Evolutionary conservation across 495 filamentous ascomycete species (phyloP).

Genomic region (Staphylotrichum tortipilum): DNA sequence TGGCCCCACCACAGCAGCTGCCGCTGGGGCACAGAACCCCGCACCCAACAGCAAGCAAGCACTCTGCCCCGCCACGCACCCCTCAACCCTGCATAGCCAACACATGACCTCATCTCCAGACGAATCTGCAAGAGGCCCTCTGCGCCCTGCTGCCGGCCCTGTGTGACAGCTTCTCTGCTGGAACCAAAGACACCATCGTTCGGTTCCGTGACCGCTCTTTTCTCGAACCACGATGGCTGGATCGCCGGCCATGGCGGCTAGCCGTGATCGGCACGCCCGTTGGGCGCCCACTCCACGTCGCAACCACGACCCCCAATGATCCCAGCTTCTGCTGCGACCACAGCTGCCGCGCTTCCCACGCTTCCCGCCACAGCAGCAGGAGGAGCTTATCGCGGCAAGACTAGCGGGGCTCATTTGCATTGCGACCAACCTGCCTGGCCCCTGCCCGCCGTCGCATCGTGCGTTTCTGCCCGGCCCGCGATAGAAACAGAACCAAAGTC

Average conservation of each 20-base stretch:
- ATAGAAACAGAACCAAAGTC: too few relatives aligned
- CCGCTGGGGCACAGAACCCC: too few relatives aligned
- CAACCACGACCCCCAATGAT: too few relatives aligned
- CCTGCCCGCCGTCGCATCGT: conserved; percentile 6
- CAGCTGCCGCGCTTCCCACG: too few relatives aligned
- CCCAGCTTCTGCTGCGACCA: too few relatives aligned
- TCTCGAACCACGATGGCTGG: background rate
- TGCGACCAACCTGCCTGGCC: conserved; percentile 2
- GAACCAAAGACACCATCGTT: background rate
- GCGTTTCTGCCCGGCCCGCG: background rate
- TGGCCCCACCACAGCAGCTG: too few relatives aligned
- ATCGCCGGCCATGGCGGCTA: background rate
- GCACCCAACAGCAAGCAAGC: too few relatives aligned
- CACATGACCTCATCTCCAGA: conserved; percentile 6
- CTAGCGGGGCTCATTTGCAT: conserved; percentile 9
- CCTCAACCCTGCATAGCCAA: conserved; percentile 2
- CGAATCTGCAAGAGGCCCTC: background rate
- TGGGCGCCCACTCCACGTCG: background rate
- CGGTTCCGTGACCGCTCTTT: conserved; percentile 3
- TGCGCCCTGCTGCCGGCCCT: too few relatives aligned
- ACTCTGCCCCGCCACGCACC: too few relatives aligned
- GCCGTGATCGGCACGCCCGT: background rate
- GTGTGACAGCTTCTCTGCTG: background rate
- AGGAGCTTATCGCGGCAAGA: conserved; percentile 13
- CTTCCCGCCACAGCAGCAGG: too few relatives aligned